Evolutionary conservation across 345 rosid species (phyloP), one percentile per base, ranked within the genome.

Genomic region (Dimocarpus longan): DNA sequence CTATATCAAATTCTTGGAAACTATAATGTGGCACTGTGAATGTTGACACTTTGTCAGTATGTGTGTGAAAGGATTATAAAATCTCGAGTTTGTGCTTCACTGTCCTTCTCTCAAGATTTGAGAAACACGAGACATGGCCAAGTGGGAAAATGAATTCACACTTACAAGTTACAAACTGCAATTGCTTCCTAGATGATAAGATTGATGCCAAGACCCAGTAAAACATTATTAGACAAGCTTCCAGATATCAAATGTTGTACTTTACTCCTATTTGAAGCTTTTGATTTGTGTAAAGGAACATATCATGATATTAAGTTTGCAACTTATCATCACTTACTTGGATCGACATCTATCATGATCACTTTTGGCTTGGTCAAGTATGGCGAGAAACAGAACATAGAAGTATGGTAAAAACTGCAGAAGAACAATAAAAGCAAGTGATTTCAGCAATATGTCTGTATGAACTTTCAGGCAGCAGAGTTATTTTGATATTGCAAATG

Each of bases 301-400:
- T 13, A 62, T 74, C 9, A 60, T 43, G 43, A 42, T 73, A 13
- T 9, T 59, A 73, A 73, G 66, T 39, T 8, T 9, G 67, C 10
- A 74, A 65, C 71, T 76, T 66, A 22, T 71, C 19, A 80, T 74
- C 67, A 56, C 97, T 91, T 90, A 94, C 99, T 96, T 96, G 98
- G 28, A 89, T 75, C 92, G 88, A 72, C 99, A 96, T 73, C 98
- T 82, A 81, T 94, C 99, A 73, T 96, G 97, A 43, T 96, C 99
- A 80, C 99, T 90, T 75, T 90, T 93, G 78, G 98, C 99, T 64
- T 98, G 98, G 63, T 96, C 98, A 1, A 96, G 81, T 71, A 96
- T 90, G 75, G 97, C 93, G 66, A 96, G 97, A 81, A 78, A 94
- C 73, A 90, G 76, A 32, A 96, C 97, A 43, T 96, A 96, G 63